phyloP scores from a whole-genome alignment of 768 basidiomycete species.

The Kwoniella sp. region DNA sequence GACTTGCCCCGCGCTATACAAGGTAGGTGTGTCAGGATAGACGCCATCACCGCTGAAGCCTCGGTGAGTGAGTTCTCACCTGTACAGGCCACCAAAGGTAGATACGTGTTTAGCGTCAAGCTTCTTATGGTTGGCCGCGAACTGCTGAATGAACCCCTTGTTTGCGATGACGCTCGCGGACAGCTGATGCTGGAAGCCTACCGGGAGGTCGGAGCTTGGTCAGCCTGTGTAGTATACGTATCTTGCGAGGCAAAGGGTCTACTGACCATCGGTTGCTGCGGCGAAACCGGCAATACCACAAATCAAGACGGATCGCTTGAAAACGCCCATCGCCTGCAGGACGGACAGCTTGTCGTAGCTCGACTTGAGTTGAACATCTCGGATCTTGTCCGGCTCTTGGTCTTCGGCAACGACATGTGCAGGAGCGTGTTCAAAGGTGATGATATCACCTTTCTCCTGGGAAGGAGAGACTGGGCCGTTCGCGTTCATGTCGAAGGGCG shows the following conservation, averaged over 20 bases:
- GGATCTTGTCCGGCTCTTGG: slow-evolving; percentile 13
- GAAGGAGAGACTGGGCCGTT: not conserved
- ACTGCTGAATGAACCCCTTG: slow-evolving; percentile 23
- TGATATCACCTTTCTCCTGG: not conserved
- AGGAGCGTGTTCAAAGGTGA: not conserved
- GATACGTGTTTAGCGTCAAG: slow-evolving; percentile 16
- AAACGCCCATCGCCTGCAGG: slow-evolving; percentile 15
- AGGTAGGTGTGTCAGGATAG: not conserved
- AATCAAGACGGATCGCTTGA: slow-evolving; percentile 21
- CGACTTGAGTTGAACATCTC: slow-evolving; percentile 33
- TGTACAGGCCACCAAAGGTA: slow-evolving; percentile 22
- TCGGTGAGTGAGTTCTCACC: too few species aligned
- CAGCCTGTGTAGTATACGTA: too few species aligned
- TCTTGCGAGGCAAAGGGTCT: too few species aligned
- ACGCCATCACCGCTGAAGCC: too few species aligned
- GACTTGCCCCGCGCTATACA: slow-evolving; percentile 35
- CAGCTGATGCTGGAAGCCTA: slow-evolving; percentile 27
- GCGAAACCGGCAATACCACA: slow-evolving; percentile 34
- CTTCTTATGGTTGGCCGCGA: not conserved
- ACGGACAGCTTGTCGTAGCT: slow-evolving; percentile 22
- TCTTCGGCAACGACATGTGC: not conserved
- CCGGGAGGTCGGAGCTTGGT: too few species aligned
- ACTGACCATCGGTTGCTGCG: slow-evolving; percentile 35
- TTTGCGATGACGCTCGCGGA: slow-evolving; percentile 20
- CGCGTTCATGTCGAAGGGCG: not conserved